These are phyloP conservation scores for Penicillium coffeae DNA, from an alignment of 495 filamentous ascomycete genomes.

Conservation along the genomic window DNA sequence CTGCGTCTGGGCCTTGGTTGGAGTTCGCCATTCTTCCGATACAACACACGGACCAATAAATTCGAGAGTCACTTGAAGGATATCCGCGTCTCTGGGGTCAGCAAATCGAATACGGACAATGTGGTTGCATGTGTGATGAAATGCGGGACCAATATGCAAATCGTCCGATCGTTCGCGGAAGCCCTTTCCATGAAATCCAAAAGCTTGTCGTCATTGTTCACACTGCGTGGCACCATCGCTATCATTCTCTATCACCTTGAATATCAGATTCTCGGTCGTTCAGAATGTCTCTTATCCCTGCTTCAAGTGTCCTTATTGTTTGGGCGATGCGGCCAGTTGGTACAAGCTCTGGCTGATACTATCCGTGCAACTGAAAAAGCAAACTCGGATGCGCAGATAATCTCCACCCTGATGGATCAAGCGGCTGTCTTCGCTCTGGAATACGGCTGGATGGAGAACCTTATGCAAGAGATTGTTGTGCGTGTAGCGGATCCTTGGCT, in stretches of 20 bases:
- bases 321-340: conserved; percentile 55
- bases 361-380: conserved; percentile 50
- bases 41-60: conserved; percentile 49
- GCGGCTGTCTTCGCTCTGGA: conserved; percentile 61
- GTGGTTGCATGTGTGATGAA: conserved; percentile 58
- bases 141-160: conserved; percentile 64
- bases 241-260: conserved; percentile 39
- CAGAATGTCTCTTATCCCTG: conserved; percentile 25
- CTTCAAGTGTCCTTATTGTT: conserved; percentile 70
- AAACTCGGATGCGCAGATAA: conserved; percentile 61
- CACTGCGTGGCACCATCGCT: conserved; percentile 32
- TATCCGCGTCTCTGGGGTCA: conserved; percentile 67
- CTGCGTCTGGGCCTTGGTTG: conserved; percentile 74
- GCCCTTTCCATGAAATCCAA: conserved; percentile 26
- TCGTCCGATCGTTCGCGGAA: conserved; percentile 55
- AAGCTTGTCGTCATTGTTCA: conserved; percentile 31
- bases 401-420: conserved; percentile 63
- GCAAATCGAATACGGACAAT: conserved; percentile 50
- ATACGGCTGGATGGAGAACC: conserved; percentile 54
- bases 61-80: conserved; percentile 56
- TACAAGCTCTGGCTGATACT: conserved; percentile 59
- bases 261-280: conserved; percentile 27
- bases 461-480: conserved; percentile 63
- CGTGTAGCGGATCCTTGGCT: conserved; percentile 66
- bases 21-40: conserved; percentile 74